These are phyloP conservation scores for Marasmius tenuissimus DNA, from an alignment of 1,284 basidiomycete genomes.

Conservation along the genomic window DNA sequence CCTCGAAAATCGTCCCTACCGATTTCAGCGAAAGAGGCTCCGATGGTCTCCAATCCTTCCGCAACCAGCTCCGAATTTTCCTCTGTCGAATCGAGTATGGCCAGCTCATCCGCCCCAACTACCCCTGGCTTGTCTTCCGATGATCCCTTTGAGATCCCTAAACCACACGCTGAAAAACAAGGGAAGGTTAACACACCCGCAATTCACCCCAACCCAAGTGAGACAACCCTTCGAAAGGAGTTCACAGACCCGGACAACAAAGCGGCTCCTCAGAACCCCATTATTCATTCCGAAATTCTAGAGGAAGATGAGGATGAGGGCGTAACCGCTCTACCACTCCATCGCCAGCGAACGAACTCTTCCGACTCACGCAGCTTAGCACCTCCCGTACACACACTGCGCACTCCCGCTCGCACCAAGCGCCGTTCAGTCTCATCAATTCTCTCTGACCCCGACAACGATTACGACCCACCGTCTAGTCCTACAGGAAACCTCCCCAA, in stretches of 20 bases:
- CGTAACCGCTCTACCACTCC: conserved; percentile 18
- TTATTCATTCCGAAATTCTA: conserved; percentile 39
- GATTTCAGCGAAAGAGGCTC: conserved; percentile 16
- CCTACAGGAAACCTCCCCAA: neutral
- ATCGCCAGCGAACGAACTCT: conserved; percentile 26
- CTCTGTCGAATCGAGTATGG: conserved; percentile 51
- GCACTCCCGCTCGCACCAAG: conserved; percentile 93
- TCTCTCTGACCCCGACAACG: conserved; percentile 52
- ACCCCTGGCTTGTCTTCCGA: conserved; percentile 49
- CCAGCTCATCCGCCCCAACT: conserved; percentile 52
- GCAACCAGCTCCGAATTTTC: conserved; percentile 54
- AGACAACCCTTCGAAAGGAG: conserved; percentile 49
- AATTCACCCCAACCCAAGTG: conserved; percentile 50
- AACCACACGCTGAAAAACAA: neutral
- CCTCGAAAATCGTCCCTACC: conserved; percentile 9
- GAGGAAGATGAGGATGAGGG: conserved; percentile 42
- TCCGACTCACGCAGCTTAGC: conserved; percentile 33
- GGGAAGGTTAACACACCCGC: conserved; percentile 22
- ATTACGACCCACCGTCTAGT: neutral
- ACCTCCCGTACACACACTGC: conserved; percentile 63
- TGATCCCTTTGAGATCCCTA: conserved; percentile 41
- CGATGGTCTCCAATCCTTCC: conserved; percentile 50
- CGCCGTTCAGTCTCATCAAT: conserved; percentile 90
- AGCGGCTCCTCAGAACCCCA: conserved; percentile 24
- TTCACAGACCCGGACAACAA: conserved; percentile 28